Conservation (phyloP, 1,284 basidiomycete species). For the Afroboletus lepidellus region DNA sequence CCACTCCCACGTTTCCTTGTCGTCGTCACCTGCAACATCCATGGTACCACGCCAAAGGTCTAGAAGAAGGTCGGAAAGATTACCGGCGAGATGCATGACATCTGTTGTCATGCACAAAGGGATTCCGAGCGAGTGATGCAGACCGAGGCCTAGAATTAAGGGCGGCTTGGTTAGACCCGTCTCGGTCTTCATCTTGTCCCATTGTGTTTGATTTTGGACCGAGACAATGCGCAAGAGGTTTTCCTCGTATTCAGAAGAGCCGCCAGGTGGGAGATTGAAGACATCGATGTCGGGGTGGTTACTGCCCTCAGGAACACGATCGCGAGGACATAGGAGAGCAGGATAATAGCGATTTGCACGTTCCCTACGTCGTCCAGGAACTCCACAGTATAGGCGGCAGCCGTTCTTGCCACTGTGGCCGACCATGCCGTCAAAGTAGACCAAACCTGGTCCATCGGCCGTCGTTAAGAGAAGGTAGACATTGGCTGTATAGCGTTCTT, state of each 20-base stretch:
- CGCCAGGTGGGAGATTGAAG: background rate
- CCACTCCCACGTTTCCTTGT: background rate
- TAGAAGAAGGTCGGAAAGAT: background rate
- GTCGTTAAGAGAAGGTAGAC: background rate
- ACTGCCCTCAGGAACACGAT: background rate
- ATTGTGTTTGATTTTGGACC: background rate
- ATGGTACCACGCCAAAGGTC: background rate
- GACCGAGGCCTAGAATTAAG: background rate
- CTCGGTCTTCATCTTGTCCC: background rate
- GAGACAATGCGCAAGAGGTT: conserved; percentile 2
- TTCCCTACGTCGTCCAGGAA: background rate
- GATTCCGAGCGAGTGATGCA: background rate
- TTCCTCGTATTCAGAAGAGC: background rate
- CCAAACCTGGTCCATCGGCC: background rate
- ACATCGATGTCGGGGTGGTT: background rate
- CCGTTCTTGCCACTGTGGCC: conserved; percentile 8
- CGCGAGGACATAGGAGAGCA: background rate
- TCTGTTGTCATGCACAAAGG: background rate
- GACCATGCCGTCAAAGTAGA: conserved; percentile 7
- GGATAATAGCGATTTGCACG: background rate
- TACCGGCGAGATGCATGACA: background rate
- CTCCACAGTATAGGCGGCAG: background rate
- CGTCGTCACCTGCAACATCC: background rate
- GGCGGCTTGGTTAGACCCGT: conserved; percentile 18
- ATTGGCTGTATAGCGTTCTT: background rate